Base-by-base conservation (phyloP, 164 flowering plant genomes). In the Cinnamomum micranthum region DNA sequence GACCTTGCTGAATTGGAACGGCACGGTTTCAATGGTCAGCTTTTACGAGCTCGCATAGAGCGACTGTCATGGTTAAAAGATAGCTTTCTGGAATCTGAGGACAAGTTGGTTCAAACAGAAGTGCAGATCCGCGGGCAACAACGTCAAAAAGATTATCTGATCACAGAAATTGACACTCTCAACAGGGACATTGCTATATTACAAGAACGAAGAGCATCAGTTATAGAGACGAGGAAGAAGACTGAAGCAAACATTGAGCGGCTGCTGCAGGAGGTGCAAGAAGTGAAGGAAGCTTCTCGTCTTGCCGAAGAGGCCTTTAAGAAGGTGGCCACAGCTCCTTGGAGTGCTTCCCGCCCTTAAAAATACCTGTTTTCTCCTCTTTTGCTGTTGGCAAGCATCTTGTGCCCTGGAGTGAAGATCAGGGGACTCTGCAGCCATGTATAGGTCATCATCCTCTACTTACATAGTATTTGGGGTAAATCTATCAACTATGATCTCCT, bases 21-120 rank as follows among this genome's bases (percentile, higher is more conserved):
- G 71, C 71, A 35, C 1, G 71, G 71, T 11, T 69, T 69, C 22
- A 11, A 35, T 69, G 71, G 41, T 47, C 52, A 69, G 23, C 52
- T 4, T 14, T 14, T 69, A 19, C 71, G 55, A 69, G 71, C 25
- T 47, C 55, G 55, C 52, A 23, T 69, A 15, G 23, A 20, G 59
- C 25, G 47, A 23, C 7, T 69, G 55, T n/a, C 17, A 35, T n/a
- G 12, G 14, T 19, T 69, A 23, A 70, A 70, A 70, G 59, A 51
- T 23, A 5, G 11, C 28, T 28, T 13, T 6, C 22, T 12, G 27
- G 17, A 67, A 28, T 28, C 15, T 15, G 22, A 33, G 47, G 50
- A 31, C 47, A 67, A 28, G 47, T 6, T 17, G 19, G 15, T 41
- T 28, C 2, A 13, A 15, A 7, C 27, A 15, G n/a, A 15, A 67